A percentile compares a stretch with the other conserved stretches of the same genome.
These are phyloP conservation scores for Dictyostelium brefeldianum DNA, from an alignment of 78 protist genomes.

Conservation along the genomic window DNA sequence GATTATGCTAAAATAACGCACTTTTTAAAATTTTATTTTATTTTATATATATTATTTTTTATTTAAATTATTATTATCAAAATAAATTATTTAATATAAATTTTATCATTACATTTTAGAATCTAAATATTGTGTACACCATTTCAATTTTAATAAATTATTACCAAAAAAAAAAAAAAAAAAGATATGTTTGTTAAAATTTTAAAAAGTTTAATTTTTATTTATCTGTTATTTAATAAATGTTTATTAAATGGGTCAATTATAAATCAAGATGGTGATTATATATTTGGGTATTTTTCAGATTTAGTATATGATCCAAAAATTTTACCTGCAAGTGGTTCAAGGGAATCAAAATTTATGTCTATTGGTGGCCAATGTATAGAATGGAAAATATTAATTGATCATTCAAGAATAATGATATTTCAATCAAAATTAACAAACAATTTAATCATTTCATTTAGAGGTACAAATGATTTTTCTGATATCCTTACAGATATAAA, in stretches of 20 bases:
- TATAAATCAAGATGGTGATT: constrained; percentile 32
- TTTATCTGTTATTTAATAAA: too few relatives aligned
- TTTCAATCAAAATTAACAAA: not conserved
- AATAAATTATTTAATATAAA: too few relatives aligned
- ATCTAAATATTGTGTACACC: too few relatives aligned
- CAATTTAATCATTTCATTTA: constrained; percentile 17
- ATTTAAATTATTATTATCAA: too few relatives aligned
- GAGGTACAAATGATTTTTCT: constrained; percentile 1
- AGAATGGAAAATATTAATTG: constrained; percentile 7
- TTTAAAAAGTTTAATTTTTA: too few relatives aligned
- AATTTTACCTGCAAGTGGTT: not conserved
- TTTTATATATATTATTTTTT: too few relatives aligned
- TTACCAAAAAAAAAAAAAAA: too few relatives aligned
- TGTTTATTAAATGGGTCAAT: not conserved
- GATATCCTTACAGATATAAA: constrained; percentile 9
- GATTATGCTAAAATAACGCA: too few relatives aligned
- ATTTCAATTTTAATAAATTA: too few relatives aligned
- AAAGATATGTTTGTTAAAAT: too few relatives aligned
- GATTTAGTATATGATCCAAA: constrained; percentile 7
- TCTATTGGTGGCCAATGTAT: constrained; percentile 12
- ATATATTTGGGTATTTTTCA: constrained; percentile 8
- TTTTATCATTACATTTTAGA: too few relatives aligned
- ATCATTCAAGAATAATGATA: constrained; percentile 25
- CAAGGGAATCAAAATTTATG: not conserved
- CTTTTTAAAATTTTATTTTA: too few relatives aligned